phyloP scores from a whole-genome alignment of 148 eudicot species.

The Oxyria digyna region DNA sequence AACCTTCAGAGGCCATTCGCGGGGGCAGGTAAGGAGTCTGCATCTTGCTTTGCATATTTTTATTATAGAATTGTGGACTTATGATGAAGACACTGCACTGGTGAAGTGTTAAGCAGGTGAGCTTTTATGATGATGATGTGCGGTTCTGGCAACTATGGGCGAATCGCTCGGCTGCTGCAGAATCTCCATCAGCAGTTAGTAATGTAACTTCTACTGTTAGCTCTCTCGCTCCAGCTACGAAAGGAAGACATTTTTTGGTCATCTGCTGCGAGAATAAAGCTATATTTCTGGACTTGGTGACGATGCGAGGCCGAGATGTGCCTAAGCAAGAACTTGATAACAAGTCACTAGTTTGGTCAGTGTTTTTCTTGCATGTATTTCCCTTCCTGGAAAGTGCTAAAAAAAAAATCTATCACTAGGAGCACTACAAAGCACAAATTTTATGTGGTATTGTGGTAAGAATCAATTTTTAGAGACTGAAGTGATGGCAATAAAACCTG shows the following conservation, averaged over 20 bases:
- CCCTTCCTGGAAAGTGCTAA: background rate
- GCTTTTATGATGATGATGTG: constrained; percentile 93
- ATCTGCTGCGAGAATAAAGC: constrained; percentile 97
- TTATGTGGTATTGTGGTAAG: background rate
- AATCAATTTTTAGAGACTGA: background rate
- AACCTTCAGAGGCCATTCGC: constrained; percentile 87
- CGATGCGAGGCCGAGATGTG: constrained; percentile 99
- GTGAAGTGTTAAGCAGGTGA: constrained; percentile 91
- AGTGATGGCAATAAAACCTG: constrained; percentile 8
- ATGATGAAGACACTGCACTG: constrained; percentile 15
- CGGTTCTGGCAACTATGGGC: constrained; percentile 83
- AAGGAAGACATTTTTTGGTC: constrained; percentile 94
- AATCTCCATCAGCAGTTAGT: constrained; percentile 76
- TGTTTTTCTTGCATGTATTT: background rate
- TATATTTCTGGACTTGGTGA: constrained; percentile 88
- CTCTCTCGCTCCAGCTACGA: constrained; percentile 79
- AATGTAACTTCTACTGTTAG: constrained; percentile 51
- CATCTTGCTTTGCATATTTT: constrained; percentile 3
- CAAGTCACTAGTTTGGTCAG: constrained; percentile 83
- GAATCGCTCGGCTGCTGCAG: constrained; percentile 89
- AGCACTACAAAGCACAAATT: background rate
- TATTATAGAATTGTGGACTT: constrained; percentile 13
- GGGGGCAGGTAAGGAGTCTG: constrained; percentile 74
- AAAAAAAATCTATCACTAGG: background rate
- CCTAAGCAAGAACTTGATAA: constrained; percentile 96